Evolutionary conservation across 345 rosid genomes (phyloP), one percentile per base, ranked within the genome.

Genomic region (Pugionium cornutum): DNA sequence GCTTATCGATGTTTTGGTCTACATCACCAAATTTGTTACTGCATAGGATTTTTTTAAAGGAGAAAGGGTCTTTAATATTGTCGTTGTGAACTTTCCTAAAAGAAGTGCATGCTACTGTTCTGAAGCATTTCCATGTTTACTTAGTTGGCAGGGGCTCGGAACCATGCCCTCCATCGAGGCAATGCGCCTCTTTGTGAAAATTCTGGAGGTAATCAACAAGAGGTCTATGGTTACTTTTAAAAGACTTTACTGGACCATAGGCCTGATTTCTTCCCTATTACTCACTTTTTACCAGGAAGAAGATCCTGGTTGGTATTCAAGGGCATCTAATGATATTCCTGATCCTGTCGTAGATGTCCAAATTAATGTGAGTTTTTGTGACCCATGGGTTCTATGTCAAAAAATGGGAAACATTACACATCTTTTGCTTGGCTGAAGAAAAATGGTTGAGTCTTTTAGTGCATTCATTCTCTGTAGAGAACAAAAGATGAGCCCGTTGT

Each of bases 141-240:
- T 79, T 80, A 95, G 99, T 79, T 95, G 99, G 99, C 84, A 95
- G 78, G 92, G 84, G 56, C 96, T 95, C 9, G 98, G 90, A 70
- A 81, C 83, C 76, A 95, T 95, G 99, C 86, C 84, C 32, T 72
- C 96, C 54, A 77, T 96, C 27, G 99, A 95, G 82, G 98, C 98
- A 41, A 95, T 95, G 99, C 96, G 98, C 58, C 97, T 95, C 40
- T 95, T 95, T 81, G 98, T 91, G 82, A 95, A 95, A 79, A 87
- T 95, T 74, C 75, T 95, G 72, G 99, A 95, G 99, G 99, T 91
- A 56, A 65, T 40, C 41, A 31, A 67, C 66, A 58, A 70, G 63
- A 32, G 10, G 32, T 58, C 53, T 67, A 68, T 63, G 34, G 47
- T 9, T 74, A 70, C 40, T 34, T 35, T 45, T 64, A 3, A 4